phyloP scores from a whole-genome alignment of 2,329 filamentous ascomycete species.

The Aotearoamyces nothofagi region DNA sequence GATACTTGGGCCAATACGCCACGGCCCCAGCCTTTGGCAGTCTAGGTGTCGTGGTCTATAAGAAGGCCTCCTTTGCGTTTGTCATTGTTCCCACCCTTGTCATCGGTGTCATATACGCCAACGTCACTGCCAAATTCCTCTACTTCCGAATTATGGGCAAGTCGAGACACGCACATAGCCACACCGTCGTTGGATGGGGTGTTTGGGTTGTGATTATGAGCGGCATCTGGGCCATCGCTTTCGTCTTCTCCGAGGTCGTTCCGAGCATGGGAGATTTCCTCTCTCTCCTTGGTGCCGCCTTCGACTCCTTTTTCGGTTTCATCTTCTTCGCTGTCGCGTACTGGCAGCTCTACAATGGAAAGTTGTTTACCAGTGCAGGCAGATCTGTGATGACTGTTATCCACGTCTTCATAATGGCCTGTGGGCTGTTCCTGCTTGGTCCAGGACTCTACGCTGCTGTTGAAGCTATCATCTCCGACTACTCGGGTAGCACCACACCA shows the following conservation, averaged over 20 bases:
- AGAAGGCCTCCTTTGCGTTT: conserved; percentile 32
- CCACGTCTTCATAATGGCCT: conserved; percentile 28
- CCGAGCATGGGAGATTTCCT: conserved; percentile 34
- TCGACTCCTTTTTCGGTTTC: conserved; percentile 34
- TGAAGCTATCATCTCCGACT: conserved; percentile 34
- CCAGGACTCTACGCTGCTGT: conserved; percentile 36
- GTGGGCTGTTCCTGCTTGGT: conserved; percentile 32
- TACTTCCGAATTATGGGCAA: conserved; percentile 27
- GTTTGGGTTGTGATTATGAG: conserved; percentile 26
- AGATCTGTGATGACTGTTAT: conserved; percentile 27
- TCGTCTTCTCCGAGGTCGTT: conserved; percentile 31
- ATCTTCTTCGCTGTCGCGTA: conserved; percentile 34
- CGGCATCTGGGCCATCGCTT: conserved; percentile 26
- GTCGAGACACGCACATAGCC: conserved; percentile 28
- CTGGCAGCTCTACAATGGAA: conserved; percentile 26
- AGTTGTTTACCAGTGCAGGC: conserved; percentile 21
- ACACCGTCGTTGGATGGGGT: conserved; percentile 31
- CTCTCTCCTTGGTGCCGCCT: conserved; percentile 29
- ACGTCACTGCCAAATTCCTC: conserved; percentile 31
- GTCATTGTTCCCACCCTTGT: conserved; percentile 33
- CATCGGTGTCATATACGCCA: conserved; percentile 33
- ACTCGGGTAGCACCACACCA: conserved; percentile 25
- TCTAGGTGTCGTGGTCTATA: conserved; percentile 26
- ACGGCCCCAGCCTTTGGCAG: conserved; percentile 33
- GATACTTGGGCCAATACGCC: conserved; percentile 30